Evolutionary conservation across 768 basidiomycete species (phyloP).

Genomic region (Pholiota microspora): DNA sequence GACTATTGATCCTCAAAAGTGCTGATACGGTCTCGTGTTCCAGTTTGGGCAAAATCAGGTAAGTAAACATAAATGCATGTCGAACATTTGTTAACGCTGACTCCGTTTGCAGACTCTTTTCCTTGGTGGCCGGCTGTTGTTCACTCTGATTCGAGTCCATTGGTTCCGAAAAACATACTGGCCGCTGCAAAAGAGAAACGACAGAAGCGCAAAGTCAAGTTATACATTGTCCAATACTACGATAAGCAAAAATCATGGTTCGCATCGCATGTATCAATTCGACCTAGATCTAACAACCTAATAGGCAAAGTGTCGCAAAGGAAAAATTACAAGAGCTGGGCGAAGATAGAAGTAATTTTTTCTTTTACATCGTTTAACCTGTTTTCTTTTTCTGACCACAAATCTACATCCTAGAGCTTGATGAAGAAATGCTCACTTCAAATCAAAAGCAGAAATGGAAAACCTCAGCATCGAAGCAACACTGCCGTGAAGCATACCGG

Average conservation of each 20-base stretch:
- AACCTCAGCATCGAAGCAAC: slow-evolving; percentile 42
- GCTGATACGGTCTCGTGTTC: slow-evolving; percentile 6
- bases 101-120: slow-evolving; percentile 50
- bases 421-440: slow-evolving; percentile 54
- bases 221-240: slow-evolving; percentile 78
- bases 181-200: slow-evolving; percentile 26
- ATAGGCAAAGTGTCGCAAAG: slow-evolving; percentile 61
- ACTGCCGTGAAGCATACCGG: slow-evolving; percentile 64
- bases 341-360: slow-evolving; percentile 59
- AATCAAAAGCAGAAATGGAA: slow-evolving; percentile 64
- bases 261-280: slow-evolving; percentile 12
- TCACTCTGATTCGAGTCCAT: slow-evolving; percentile 55
- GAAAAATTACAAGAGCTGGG: slow-evolving; percentile 64
- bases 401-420: slow-evolving; percentile 48
- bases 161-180: slow-evolving; percentile 47
- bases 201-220: slow-evolving; percentile 35
- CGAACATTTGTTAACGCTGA: neutral
- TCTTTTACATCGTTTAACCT: neutral
- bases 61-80: slow-evolving; percentile 20
- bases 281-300: neutral
- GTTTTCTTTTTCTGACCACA: neutral
- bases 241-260: slow-evolving; percentile 68
- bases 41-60: slow-evolving; percentile 88
- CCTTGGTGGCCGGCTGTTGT: slow-evolving; percentile 91
- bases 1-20: neutral